Evolutionary conservation across 192 early-diverging fungal species (phyloP), one percentile per base, ranked within the genome.

Genomic region (Linnemannia schmuckeri): DNA sequence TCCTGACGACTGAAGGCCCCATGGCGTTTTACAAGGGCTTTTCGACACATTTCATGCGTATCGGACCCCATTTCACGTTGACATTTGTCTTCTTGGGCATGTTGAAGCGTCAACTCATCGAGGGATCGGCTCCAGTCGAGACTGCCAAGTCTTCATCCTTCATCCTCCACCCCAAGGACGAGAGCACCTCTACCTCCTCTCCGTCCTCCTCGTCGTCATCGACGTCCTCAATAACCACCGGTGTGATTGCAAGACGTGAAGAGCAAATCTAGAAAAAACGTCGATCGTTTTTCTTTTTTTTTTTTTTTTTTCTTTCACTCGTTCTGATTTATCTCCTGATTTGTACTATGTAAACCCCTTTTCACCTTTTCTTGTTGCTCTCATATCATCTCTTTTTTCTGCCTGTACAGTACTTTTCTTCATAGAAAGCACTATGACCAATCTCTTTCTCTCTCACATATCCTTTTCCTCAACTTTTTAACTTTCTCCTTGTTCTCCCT

Each of bases 31-130:
- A 96, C 85, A 94, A 94, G 75, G 95, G 95, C 70, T 92, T 95
- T 76, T 86, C 88, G 24, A 93, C 94, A 7, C 95, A 96, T 57
- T 96, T 96, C 75, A 90, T 96, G 85, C 90, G 95, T 38, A 96
- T 96, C 78, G 95, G 95, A 22, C 95, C 95, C 52, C 95, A 96
- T 79, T 96, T 96, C 70, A 95, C 94, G 54, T 83, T 95, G 44
- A 95, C 94, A 6, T 95, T 95, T 82, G 93, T 95, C 24, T 94
- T 95, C 79, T 71, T 95, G 69, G 94, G 94, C 68, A 91, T 94
- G 78, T 74, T 90, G 35, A 88, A 90, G 49, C 81, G 90, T 13
- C 76, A 87, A 10, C 40, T 87, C 30, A 87, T 87, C 49, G 85
- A 87, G 52, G 85, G 85, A 47, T 81, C 85, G 15, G 18, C 61